A percentile compares a stretch with the other conserved stretches of the same genome.
These are phyloP conservation scores for Suillus alpinus DNA, from an alignment of 768 basidiomycete species.

Conservation along the genomic window DNA sequence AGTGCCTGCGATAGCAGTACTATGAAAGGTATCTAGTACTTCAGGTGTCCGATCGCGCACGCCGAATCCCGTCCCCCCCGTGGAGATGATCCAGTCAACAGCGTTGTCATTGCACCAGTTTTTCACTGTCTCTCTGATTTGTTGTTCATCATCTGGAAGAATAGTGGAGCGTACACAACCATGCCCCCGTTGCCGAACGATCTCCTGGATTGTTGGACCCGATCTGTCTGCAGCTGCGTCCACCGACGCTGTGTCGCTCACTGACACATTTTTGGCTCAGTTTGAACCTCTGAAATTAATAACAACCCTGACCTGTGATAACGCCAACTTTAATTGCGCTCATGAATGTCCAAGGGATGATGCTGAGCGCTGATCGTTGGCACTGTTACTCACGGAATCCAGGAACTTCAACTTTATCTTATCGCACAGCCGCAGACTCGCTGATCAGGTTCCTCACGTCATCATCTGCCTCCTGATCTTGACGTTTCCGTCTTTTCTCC, in stretches of 20 bases:
- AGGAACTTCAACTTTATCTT: neutral
- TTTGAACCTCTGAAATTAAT: neutral
- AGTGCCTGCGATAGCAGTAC: neutral
- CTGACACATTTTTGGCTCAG: constrained; percentile 30
- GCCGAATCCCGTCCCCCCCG: constrained; percentile 88
- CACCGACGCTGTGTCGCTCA: constrained; percentile 69
- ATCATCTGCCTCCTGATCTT: constrained; percentile 35
- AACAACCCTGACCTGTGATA: constrained; percentile 23
- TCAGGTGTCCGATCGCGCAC: constrained; percentile 81
- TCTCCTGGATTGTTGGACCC: constrained; percentile 57
- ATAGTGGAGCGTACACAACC: constrained; percentile 39
- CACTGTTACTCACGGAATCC: neutral
- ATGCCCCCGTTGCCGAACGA: constrained; percentile 40
- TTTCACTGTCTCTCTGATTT: constrained; percentile 48
- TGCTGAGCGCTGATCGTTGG: neutral
- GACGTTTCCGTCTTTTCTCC: constrained; percentile 51
- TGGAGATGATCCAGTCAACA: constrained; percentile 78
- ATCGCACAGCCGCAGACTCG: neutral
- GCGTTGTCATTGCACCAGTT: constrained; percentile 42
- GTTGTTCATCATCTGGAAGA: constrained; percentile 63
- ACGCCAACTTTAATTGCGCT: constrained; percentile 20
- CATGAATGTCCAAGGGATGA: constrained; percentile 14
- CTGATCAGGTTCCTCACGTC: too few relatives aligned
- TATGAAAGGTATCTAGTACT: constrained; percentile 35
- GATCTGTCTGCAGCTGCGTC: constrained; percentile 56